Base-by-base conservation (phyloP, 768 basidiomycete species). In the Pluteus cervinus region DNA sequence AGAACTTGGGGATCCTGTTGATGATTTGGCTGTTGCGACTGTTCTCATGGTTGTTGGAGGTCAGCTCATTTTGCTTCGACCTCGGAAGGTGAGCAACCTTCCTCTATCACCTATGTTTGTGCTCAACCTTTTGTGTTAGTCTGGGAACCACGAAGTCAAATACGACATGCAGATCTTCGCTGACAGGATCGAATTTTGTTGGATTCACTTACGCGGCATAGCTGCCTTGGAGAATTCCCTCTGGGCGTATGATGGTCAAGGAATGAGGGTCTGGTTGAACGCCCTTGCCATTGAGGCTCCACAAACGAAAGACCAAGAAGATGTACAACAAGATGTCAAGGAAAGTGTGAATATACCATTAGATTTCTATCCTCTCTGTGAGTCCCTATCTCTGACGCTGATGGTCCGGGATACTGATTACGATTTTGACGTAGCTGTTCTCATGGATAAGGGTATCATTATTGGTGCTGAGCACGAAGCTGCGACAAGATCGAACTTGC, bases 381-480 rank as follows among this genome's bases (percentile, higher is more conserved):
- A 54, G 71, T 54, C 51, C 70, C 62, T 15, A 31, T 34, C 17
- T 42, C 20, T 6, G 7, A 33, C 8, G 9, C 26, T 34, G 14
- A 17, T 33, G 9, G 25, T 9, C 23, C 20, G 11, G 8, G 29
- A 17, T 42, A n/a, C 25, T 43, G 12, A 40, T 42, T 44, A 41
- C 44, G 24, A 44, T 24, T 15, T 22, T 37, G 9, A 28, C 14
- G 23, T 49, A 98, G 94, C 94, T 40, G 91, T 92, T 5, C 73
- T 99, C 17, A 98, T 98, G 92, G 93, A 97, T 58, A 99, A 97
- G 54, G 94, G 93, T 1, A 96, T 99, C 47, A 91, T 99, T 46
- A 92, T 97, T 48, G 94, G 94, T 6, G 88, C 86, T 18, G 93
- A 97, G 47, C 79, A 92, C 40, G 94, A 99, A 57, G 75, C 78